phyloP scores from a whole-genome alignment of 2,329 filamentous ascomycete genomes.

The Emmonsia crescens region DNA sequence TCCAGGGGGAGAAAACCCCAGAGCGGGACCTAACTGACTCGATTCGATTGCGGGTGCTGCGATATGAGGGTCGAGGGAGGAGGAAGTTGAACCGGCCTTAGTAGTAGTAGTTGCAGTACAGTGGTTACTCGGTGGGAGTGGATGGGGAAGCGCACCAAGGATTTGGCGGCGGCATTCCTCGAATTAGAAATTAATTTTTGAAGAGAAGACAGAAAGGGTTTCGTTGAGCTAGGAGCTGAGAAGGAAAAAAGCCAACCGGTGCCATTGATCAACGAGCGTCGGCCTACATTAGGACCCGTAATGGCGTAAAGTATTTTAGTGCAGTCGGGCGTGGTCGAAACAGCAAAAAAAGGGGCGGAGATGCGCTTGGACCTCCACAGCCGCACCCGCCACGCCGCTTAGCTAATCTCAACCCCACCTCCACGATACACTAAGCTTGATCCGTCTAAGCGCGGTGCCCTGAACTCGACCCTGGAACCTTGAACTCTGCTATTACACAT shows the following conservation, averaged over 20 bases:
- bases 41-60: not conserved
- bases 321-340: not conserved
- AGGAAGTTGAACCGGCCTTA: not conserved
- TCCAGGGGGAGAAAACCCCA: not conserved
- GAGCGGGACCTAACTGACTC: not conserved
- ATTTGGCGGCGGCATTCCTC: not conserved
- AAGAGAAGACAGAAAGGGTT: not conserved
- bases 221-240: not conserved
- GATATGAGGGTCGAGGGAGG: not conserved
- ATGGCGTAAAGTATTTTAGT: not conserved
- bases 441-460: not conserved
- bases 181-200: not conserved
- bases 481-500: no score
- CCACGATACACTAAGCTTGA: not conserved
- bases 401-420: not conserved
- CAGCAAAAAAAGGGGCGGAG: not conserved
- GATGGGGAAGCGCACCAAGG: not conserved
- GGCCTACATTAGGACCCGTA: not conserved
- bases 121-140: not conserved
- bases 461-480: not conserved
- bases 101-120: not conserved
- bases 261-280: not conserved
- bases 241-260: not conserved
- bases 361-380: not conserved
- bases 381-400: not conserved